Percentiles rank a stretch among this genome's conserved stretches.
Evolutionary conservation across 2,329 filamentous ascomycete genomes (phyloP).

Genomic region (Venturia effusa): DNA sequence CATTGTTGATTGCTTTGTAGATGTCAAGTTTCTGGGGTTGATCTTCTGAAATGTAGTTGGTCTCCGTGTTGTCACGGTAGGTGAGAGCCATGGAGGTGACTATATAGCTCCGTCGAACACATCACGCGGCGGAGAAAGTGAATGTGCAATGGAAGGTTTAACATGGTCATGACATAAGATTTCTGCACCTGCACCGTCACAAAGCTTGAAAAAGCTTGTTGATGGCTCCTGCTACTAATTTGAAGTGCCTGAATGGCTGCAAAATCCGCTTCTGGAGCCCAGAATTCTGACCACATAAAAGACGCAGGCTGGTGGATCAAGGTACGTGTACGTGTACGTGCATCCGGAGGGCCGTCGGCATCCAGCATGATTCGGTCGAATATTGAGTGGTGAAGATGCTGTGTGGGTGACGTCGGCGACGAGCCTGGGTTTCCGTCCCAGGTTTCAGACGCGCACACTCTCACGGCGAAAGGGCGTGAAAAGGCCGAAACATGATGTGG

Average conservation of each 20-base stretch:
- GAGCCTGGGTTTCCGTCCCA: neutral
- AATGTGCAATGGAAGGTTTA: neutral
- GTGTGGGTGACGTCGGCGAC: neutral
- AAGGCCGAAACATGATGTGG: neutral
- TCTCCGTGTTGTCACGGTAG: neutral
- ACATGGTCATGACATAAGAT: neutral
- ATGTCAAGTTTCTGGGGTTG: neutral
- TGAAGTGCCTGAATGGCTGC: neutral
- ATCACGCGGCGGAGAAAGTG: neutral
- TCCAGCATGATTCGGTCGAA: neutral
- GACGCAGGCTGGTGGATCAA: neutral
- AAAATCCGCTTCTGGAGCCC: neutral
- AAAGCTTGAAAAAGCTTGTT: conserved; percentile 14
- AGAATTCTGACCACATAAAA: neutral
- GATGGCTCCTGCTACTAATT: neutral
- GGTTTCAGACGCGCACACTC: too few species aligned
- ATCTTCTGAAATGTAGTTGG: neutral
- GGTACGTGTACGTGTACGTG: neutral
- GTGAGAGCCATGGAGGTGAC: neutral
- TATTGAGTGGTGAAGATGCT: neutral
- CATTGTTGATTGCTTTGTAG: conserved; percentile 25
- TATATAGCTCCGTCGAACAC: neutral
- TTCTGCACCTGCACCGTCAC: conserved; percentile 9
- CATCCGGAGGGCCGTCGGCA: neutral
- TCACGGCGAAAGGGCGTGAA: neutral